phyloP scores from a whole-genome alignment of 805 yeast species.

The Ogataea parapolymorpha region DNA sequence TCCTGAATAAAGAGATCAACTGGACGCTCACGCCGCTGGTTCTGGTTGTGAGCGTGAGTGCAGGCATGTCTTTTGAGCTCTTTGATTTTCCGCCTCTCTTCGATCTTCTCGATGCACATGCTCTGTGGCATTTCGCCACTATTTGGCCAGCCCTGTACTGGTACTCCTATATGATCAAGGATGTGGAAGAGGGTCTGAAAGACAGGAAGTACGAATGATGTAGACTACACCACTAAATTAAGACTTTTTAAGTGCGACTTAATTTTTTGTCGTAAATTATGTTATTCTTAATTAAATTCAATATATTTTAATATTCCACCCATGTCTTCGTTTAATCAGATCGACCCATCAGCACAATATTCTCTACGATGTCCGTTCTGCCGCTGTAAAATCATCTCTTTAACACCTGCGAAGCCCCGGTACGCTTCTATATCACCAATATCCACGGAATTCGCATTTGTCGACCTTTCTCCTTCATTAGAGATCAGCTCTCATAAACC shows the following conservation, averaged over 20 bases:
- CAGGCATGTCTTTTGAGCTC: slow-evolving; percentile 86
- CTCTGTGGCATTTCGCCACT: slow-evolving; percentile 90
- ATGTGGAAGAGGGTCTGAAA: slow-evolving; percentile 35
- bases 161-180: slow-evolving; percentile 57
- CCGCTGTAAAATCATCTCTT: slow-evolving; percentile 8
- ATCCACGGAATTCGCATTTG: slow-evolving; percentile 4
- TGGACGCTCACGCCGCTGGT: slow-evolving; percentile 52
- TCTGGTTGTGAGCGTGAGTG: slow-evolving; percentile 49
- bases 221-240: not conserved
- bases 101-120: slow-evolving; percentile 82
- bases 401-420: slow-evolving; percentile 1
- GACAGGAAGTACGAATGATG: slow-evolving; percentile 26
- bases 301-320: not conserved
- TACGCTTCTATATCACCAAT: not conserved
- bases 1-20: slow-evolving; percentile 27
- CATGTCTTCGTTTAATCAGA: slow-evolving; percentile 4
- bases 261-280: not conserved
- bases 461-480: slow-evolving; percentile 2
- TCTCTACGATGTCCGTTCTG: slow-evolving; percentile 7
- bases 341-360: not conserved
- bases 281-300: not conserved
- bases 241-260: not conserved
- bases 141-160: slow-evolving; percentile 74
- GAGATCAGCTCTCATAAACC: not conserved
- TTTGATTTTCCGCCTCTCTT: slow-evolving; percentile 80